Base-by-base conservation (phyloP, 2,329 filamentous ascomycete genomes). In the Scytalidium lignicola region DNA sequence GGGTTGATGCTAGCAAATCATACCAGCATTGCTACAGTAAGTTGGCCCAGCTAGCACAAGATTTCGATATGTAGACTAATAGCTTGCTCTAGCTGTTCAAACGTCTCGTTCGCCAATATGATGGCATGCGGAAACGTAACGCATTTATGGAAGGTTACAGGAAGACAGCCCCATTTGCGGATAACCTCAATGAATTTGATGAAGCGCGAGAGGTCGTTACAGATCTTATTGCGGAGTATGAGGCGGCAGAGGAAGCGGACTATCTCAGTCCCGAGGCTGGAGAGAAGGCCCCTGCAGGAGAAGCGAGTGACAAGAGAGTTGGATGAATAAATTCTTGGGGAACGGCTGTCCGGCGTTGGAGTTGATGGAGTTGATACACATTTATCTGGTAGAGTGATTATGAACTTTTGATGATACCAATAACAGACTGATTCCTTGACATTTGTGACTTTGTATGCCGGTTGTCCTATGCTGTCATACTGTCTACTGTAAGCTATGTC, bases 1-100 rank as follows among this genome's bases (percentile, higher is more conserved):
- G 93, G 93, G 2, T 79, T 99, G 51, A 99, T 99, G 93, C 75
- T 99, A 51, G 93, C 93, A 12, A 99, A 99, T 65, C 93, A 99
- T 67, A 99, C 93, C 0, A 95, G 91, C 56, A 95, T 99, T 59
- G 89, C 92, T 43, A 96, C 93, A 20, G 82, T 85, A 73, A 61
- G 79, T 69, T 15, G 15, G 13, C 23, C 21, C 19, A 41, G 18
- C 28, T 23, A 26, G 21, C 26, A 8, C 15, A 32, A 37, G 15
- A 41, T 6, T 9, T 39, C 4, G 17, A 21, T 21, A 4, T 39
- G 3, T 17, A 37, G 40, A 19, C 43, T 54, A 41, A 53, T 20
- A 46, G 29, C 19, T 26, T 15, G 13, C 3, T 49, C 23, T 54
- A 86, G 72, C 78, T 99, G 9, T 99, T 99, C 75, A 96, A 95